Percentiles rank a stretch among this genome's conserved stretches.
These are phyloP conservation scores for Euptelea pleiosperma DNA, from an alignment of 164 flowering plant genomes.

Conservation along the genomic window DNA sequence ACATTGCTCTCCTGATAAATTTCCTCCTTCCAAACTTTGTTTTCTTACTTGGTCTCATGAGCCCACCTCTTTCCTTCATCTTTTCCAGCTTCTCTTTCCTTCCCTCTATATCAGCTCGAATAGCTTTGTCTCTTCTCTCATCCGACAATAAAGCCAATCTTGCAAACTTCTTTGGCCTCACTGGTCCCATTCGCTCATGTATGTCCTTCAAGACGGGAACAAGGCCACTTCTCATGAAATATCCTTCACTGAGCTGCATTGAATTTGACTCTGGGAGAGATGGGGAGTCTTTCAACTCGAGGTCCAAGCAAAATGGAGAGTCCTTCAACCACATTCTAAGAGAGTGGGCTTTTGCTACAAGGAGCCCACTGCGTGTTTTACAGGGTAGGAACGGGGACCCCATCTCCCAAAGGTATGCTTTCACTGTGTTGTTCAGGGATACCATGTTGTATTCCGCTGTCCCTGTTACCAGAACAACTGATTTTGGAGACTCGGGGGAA, in stretches of 20 bases:
- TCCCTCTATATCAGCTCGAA: slow-evolving; percentile 77
- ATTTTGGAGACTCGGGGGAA: slow-evolving; percentile 82
- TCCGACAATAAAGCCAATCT: slow-evolving; percentile 79
- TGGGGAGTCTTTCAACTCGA: slow-evolving; percentile 78
- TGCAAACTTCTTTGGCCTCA: slow-evolving; percentile 81
- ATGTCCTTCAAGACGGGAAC: slow-evolving; percentile 86
- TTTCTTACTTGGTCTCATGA: slow-evolving; percentile 20
- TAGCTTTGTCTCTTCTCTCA: slow-evolving; percentile 65
- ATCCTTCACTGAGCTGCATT: slow-evolving; percentile 82
- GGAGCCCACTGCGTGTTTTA: slow-evolving; percentile 72
- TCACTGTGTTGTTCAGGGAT: slow-evolving; percentile 75
- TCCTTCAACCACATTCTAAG: slow-evolving; percentile 96
- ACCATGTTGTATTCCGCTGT: slow-evolving; percentile 84
- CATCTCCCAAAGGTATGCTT: slow-evolving; percentile 95
- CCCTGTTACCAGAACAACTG: slow-evolving; percentile 86
- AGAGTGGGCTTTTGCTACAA: slow-evolving; percentile 88
- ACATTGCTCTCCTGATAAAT: slow-evolving; percentile 22
- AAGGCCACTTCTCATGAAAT: slow-evolving; percentile 83
- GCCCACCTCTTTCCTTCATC: slow-evolving; percentile 38
- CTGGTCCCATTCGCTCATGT: slow-evolving; percentile 63
- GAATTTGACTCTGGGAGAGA: slow-evolving; percentile 74
- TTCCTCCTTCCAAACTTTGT: slow-evolving; percentile 29
- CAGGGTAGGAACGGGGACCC: slow-evolving; percentile 97
- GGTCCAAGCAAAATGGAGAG: slow-evolving; percentile 93
- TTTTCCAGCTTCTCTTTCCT: slow-evolving; percentile 64